Evolutionary conservation across 73 alveolate species (phyloP).

Genomic region (Tetrahymena thermophila): DNA sequence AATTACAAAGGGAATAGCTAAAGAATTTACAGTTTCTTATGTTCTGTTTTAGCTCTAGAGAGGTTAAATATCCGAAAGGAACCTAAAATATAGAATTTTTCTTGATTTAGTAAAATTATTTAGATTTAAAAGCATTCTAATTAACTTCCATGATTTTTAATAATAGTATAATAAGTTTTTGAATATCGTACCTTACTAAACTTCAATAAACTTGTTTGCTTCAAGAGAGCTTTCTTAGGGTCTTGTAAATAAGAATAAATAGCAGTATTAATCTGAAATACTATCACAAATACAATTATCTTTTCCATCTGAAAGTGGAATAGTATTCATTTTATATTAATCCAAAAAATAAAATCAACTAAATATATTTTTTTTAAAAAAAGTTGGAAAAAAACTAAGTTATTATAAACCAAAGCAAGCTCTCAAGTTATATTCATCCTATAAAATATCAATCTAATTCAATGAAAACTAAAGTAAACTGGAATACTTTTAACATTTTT

Average conservation of each 20-base stretch:
- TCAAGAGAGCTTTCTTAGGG: neutral
- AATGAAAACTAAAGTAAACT: neutral
- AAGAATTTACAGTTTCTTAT: neutral
- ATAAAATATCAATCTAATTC: neutral
- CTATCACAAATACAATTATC: neutral
- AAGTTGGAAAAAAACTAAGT: neutral
- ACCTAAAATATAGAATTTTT: neutral
- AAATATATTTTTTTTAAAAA: neutral
- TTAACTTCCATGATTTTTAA: neutral
- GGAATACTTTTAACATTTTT: neutral
- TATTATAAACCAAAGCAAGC: neutral
- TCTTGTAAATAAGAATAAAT: neutral
- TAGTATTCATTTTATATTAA: neutral
- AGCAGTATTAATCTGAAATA: neutral
- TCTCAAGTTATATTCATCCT: neutral
- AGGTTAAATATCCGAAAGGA: neutral
- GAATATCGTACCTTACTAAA: neutral
- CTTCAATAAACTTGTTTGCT: neutral
- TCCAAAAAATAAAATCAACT: neutral
- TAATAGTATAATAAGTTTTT: neutral
- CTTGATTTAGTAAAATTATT: neutral
- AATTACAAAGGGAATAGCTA: neutral
- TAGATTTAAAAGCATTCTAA: neutral
- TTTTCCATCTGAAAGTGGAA: neutral
- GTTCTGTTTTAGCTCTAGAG: neutral